Conservation (phyloP, 2,329 filamentous ascomycete species). For the Botryosphaeria dothidea region DNA sequence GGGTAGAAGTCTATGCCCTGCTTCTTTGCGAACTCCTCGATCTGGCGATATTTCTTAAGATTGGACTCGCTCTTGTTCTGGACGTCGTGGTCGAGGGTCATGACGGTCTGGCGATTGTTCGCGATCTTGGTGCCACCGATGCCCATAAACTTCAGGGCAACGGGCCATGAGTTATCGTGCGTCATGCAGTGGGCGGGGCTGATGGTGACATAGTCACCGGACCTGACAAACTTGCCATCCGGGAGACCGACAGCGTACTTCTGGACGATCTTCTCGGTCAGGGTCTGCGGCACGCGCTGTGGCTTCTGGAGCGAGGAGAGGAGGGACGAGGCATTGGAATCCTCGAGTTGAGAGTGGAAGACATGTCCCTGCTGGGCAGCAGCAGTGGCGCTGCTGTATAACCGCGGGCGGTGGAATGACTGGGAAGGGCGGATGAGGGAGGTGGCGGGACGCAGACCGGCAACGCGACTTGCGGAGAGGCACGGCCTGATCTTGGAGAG, state of each 20-base stretch:
- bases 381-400: slow-evolving; percentile 30
- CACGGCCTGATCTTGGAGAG: neutral
- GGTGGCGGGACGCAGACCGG: slow-evolving; percentile 3
- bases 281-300: slow-evolving; percentile 64
- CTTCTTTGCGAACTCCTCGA: slow-evolving; percentile 76
- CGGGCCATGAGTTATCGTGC: slow-evolving; percentile 80
- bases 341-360: slow-evolving; percentile 66
- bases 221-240: slow-evolving; percentile 70
- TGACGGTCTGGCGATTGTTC: slow-evolving; percentile 72
- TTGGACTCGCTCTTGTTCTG: slow-evolving; percentile 80
- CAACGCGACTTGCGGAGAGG: slow-evolving; percentile 1
- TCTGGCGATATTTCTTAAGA: slow-evolving; percentile 77
- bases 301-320: slow-evolving; percentile 61
- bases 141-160: slow-evolving; percentile 77
- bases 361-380: slow-evolving; percentile 29
- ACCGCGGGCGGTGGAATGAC: slow-evolving; percentile 21
- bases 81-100: slow-evolving; percentile 85
- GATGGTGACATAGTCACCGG: slow-evolving; percentile 83
- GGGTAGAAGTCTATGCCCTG: slow-evolving; percentile 79
- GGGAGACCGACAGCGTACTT: slow-evolving; percentile 74
- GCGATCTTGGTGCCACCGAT: slow-evolving; percentile 77
- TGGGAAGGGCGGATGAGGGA: neutral
- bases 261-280: slow-evolving; percentile 94
- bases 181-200: slow-evolving; percentile 76
- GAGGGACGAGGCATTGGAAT: slow-evolving; percentile 65